Evolutionary conservation across 176 grass and related monocot genomes (phyloP), one percentile per base, ranked within the genome.

Genomic region (Musa acuminata): DNA sequence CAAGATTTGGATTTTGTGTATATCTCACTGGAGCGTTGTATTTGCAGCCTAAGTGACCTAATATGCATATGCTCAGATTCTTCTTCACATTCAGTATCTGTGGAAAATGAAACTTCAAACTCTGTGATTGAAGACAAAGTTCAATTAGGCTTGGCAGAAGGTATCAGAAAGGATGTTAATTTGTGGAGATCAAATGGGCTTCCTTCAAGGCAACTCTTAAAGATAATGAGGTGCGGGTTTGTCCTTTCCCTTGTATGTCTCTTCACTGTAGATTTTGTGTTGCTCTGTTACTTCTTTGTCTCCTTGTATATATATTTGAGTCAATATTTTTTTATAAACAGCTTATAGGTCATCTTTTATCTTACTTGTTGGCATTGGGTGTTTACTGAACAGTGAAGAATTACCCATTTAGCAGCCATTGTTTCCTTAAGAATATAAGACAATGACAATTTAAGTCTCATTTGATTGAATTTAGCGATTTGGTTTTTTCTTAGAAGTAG

Each of bases 1-100:
- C 72, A 91, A 59, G 95, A 94, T 77, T 52, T 51, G 11, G 83
- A 99, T 91, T 94, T 99, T 86, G 83, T 99, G 64, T 99, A 99
- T 87, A 89, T 99, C 59, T 87, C 95, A 19, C 86, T 99, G 49
- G 91, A 99, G 85, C 92, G 84, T 60, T 99, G 95, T 77, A 48
- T 53, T 60, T 94, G 91, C 68, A 99, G 88, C 53, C 82, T 99
- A 78, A 83, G 84, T 87, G 91, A 94, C 83, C 69, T 99, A 80
- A 85, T 99, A 55, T 80, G 89, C 73, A 68, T 70, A 65, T 68
- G 57, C 17, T 71, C 68, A 13, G 55, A 79, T 64, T 78, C 74
- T 35, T 35, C 35, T 72, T 72, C 71, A 19, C 11, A 52, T 25
- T 54, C 51, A 13, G 23, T 8, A 24, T 76, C 35, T 16, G 6